Evolutionary conservation across 2,329 filamentous ascomycete genomes (phyloP).

Genomic region (Penicillium janthinellum): DNA sequence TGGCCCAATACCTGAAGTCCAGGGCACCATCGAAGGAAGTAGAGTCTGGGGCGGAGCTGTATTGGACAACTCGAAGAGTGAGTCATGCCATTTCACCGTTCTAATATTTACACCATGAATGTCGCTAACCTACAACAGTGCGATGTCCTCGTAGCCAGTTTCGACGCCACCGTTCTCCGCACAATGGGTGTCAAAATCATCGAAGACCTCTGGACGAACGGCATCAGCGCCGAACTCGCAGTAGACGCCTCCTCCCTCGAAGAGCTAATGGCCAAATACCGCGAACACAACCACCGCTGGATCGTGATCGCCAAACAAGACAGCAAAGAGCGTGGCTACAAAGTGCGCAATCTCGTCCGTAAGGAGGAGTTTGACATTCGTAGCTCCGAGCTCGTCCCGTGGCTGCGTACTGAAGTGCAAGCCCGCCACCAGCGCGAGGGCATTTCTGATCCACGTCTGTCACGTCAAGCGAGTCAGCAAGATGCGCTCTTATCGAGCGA

Average conservation of each 20-base stretch:
- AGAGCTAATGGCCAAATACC: slow-evolving; percentile 66
- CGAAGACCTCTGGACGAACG: slow-evolving; percentile 76
- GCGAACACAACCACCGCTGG: slow-evolving; percentile 82
- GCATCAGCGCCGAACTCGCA: slow-evolving; percentile 86
- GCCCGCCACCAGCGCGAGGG: slow-evolving; percentile 69
- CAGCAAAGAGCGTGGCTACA: slow-evolving; percentile 61
- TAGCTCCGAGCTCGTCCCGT: slow-evolving; percentile 70
- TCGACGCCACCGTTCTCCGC: slow-evolving; percentile 74
- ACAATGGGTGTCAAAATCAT: slow-evolving; percentile 76
- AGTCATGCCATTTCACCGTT: slow-evolving; percentile 35
- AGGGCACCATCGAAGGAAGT: slow-evolving; percentile 68
- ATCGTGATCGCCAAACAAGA: slow-evolving; percentile 80
- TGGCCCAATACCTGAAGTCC: slow-evolving; percentile 55
- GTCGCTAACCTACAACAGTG: slow-evolving; percentile 55
- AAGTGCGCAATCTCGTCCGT: slow-evolving; percentile 74
- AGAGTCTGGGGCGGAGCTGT: slow-evolving; percentile 62
- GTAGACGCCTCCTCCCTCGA: slow-evolving; percentile 76
- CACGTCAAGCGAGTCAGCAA: slow-evolving; percentile 44
- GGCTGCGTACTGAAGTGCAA: slow-evolving; percentile 79
- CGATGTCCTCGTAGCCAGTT: slow-evolving; percentile 86
- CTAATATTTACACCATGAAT: neutral
- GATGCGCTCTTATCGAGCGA: slow-evolving; percentile 43
- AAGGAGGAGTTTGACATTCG: slow-evolving; percentile 83
- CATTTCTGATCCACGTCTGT: slow-evolving; percentile 45
- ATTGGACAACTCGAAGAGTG: slow-evolving; percentile 66